Evolutionary conservation across 2,329 filamentous ascomycete species (phyloP), one percentile per base, ranked within the genome.

Genomic region (Aspergillus hiratsukae): DNA sequence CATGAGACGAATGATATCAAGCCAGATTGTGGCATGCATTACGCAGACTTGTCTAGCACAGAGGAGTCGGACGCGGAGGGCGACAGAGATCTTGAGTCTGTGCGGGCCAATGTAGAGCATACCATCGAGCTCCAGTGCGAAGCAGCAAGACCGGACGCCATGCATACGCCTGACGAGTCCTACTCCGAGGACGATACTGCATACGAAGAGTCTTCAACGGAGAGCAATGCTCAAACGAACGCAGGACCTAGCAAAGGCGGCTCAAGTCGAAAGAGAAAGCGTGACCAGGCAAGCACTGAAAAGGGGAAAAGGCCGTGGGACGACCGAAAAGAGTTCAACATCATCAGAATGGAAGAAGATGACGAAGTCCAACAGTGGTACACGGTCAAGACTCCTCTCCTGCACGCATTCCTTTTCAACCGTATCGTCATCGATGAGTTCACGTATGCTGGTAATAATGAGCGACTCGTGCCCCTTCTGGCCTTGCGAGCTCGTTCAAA

Each of bases 341-440:
- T 70, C 31, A 56, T 29, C 14, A 51, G 51, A 14, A 27, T 31
- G 2, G 19, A 46, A 9, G 29, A 49, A 41, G 31, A 45, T 2
- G 19, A 46, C 8, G 29, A 49, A 37, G 31, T 41, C 14, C 58
- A 64, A 19, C 48, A 61, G 25, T 70, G 68, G 67, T 61, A 57
- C 10, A 56, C 55, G 3, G 57, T 76, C 29, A 67, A 56, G 43
- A 63, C 54, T 7, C 75, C 76, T 1, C 65, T 83, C 0, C 64
- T 88, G 0, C 84, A 88, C 57, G 78, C 84, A 62, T 88, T 87
- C 64, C 68, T 73, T 2, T 88, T 83, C 66, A 81, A 81, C 54
- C 77, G 86, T 5, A 57, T 88, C 0, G 78, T 88, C 1, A 74
- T 87, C 1, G 86, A 89, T 58, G 86, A 89, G 61, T 87, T 83